A percentile compares a stretch with the other conserved stretches of the same genome.
Conservation (phyloP, 495 filamentous ascomycete genomes). For the Penicillium pulvis region DNA sequence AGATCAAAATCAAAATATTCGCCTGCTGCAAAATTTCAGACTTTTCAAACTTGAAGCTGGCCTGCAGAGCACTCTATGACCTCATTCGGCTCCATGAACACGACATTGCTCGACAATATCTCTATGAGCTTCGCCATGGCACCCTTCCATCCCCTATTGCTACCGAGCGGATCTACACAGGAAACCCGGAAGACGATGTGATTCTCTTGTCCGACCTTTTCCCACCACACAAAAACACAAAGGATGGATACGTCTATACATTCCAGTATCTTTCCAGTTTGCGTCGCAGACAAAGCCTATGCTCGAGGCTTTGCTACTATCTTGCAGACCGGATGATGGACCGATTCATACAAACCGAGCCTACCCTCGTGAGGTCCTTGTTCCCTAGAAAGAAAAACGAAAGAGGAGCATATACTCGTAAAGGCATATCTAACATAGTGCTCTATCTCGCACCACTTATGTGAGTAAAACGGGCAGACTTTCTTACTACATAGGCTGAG, state of each 20-base stretch:
- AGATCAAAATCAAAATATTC: constrained; percentile 50
- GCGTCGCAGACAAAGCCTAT: constrained; percentile 42
- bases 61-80: constrained; percentile 42
- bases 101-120: constrained; percentile 43
- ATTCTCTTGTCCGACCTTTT: constrained; percentile 51
- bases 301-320: constrained; percentile 44
- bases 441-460: constrained; percentile 46
- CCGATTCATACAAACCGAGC: constrained; percentile 37
- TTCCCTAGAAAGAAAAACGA: constrained; percentile 35
- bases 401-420: constrained; percentile 36
- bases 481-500: neutral
- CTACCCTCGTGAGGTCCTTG: constrained; percentile 32
- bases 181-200: constrained; percentile 47
- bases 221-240: constrained; percentile 45
- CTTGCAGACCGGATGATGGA: constrained; percentile 49
- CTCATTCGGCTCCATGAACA: constrained; percentile 40
- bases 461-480: constrained; percentile 24
- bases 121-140: constrained; percentile 47
- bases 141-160: constrained; percentile 47
- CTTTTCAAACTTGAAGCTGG: constrained; percentile 39
- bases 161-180: constrained; percentile 40
- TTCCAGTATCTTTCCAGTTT: constrained; percentile 46
- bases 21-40: constrained; percentile 42
- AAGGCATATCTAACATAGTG: constrained; percentile 36
- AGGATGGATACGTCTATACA: constrained; percentile 47